phyloP scores from a whole-genome alignment of 2,329 filamentous ascomycete species.

The Alternaria sp. region DNA sequence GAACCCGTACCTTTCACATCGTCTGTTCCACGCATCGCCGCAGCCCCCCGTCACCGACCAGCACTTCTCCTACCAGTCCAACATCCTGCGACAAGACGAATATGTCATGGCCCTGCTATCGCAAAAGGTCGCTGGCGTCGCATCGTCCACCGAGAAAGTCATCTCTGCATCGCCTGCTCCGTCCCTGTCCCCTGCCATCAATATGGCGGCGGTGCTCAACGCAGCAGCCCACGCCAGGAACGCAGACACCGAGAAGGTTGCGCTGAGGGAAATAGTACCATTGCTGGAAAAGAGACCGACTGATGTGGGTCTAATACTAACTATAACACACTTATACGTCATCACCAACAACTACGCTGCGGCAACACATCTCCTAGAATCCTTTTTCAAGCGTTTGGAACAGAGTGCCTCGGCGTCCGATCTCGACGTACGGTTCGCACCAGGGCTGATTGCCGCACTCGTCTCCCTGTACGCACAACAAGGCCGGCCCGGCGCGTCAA shows the following conservation, averaged over 20 bases:
- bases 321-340: conserved; percentile 81
- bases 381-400: conserved; percentile 76
- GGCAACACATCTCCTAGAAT: conserved; percentile 76
- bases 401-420: conserved; percentile 62
- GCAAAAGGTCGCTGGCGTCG: conserved; percentile 72
- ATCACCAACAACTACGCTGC: conserved; percentile 72
- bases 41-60: conserved; percentile 64
- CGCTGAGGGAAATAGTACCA: conserved; percentile 71
- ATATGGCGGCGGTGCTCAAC: conserved; percentile 67
- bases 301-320: conserved; percentile 81
- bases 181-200: conserved; percentile 58
- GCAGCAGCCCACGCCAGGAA: conserved; percentile 76
- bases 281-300: conserved; percentile 75
- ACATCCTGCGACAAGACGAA: conserved; percentile 66
- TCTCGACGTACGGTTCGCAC: conserved; percentile 77
- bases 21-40: conserved; percentile 63
- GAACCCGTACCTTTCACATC: conserved; percentile 74
- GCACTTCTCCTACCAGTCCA: conserved; percentile 74
- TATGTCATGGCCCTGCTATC: conserved; percentile 69
- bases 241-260: conserved; percentile 65
- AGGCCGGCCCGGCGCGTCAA: conserved; percentile 74
- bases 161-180: conserved; percentile 54
- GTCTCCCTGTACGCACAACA: conserved; percentile 80
- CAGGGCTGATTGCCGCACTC: conserved; percentile 80
- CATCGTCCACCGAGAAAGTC: conserved; percentile 59